A percentile compares a stretch with the other conserved stretches of the same genome.
Evolutionary conservation across 768 basidiomycete genomes (phyloP).

Genomic region (Collybiopsis luxurians): DNA sequence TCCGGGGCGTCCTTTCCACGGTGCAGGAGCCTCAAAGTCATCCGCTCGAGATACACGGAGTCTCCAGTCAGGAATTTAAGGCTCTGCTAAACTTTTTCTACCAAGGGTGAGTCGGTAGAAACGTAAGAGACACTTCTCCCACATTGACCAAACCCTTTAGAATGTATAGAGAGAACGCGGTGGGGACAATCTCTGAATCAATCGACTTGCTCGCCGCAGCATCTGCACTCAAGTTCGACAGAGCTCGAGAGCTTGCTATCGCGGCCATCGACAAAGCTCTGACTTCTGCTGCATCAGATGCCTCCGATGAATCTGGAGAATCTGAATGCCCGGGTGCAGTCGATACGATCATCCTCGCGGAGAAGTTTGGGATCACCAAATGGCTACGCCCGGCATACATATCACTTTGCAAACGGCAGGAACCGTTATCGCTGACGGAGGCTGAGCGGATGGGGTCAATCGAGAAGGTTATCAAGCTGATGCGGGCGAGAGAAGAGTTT

Average conservation of each 20-base stretch:
- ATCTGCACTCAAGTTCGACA: conserved; percentile 4
- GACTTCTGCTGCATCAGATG: too few relatives aligned
- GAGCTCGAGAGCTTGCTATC: background rate
- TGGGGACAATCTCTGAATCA: conserved; percentile 3
- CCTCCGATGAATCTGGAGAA: background rate
- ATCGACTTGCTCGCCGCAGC: conserved; percentile 1
- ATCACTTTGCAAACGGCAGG: background rate
- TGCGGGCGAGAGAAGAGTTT: conserved; percentile 1
- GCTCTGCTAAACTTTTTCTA: conserved; percentile 3
- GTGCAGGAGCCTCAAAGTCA: background rate
- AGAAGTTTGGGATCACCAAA: conserved; percentile 2
- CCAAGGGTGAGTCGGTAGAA: background rate
- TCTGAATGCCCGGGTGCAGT: background rate
- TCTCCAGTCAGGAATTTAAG: background rate
- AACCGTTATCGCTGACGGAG: background rate
- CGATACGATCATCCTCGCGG: conserved; percentile 3
- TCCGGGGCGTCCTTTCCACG: conserved; percentile 1
- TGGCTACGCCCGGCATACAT: conserved; percentile 7
- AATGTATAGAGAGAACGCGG: background rate
- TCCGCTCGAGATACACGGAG: background rate
- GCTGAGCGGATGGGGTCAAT: conserved; percentile 4
- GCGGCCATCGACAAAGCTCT: background rate
- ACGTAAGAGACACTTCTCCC: too few relatives aligned
- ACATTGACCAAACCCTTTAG: background rate
- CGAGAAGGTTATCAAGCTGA: conserved; percentile 4